These are phyloP conservation scores for Diversispora epigaea DNA, from an alignment of 192 early-diverging fungal genomes.

Conservation along the genomic window DNA sequence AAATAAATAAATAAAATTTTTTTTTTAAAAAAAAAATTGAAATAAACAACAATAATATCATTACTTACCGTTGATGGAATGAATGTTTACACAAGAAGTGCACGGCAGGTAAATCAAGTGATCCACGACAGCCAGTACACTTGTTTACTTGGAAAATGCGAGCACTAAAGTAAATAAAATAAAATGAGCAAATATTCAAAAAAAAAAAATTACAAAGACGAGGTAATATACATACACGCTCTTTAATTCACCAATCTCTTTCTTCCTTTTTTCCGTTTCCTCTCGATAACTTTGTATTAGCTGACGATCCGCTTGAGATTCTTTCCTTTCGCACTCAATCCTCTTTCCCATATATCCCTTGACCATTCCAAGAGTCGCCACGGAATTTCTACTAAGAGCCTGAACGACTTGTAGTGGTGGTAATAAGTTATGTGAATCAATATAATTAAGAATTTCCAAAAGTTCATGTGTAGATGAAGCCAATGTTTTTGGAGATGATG, in stretches of 20 bases:
- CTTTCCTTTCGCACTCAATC: slow-evolving; percentile 69
- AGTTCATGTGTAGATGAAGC: slow-evolving; percentile 56
- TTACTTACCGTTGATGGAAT: slow-evolving; percentile 81
- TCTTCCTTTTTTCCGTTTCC: slow-evolving; percentile 72
- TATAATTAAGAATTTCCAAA: slow-evolving; percentile 72
- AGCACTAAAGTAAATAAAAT: slow-evolving; percentile 38
- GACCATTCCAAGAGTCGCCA: slow-evolving; percentile 85
- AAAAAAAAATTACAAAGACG: not conserved
- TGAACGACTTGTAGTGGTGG: slow-evolving; percentile 90
- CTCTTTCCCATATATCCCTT: slow-evolving; percentile 78
- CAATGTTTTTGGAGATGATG: slow-evolving; percentile 63
- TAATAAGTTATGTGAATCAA: slow-evolving; percentile 82
- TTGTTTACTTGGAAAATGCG: slow-evolving; percentile 77
- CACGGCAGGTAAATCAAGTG: slow-evolving; percentile 85
- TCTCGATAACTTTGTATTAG: slow-evolving; percentile 75
- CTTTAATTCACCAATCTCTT: slow-evolving; percentile 82
- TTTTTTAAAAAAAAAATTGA: not conserved
- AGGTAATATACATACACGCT: slow-evolving; percentile 48
- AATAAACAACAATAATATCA: not conserved
- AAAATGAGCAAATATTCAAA: not conserved
- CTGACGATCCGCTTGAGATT: slow-evolving; percentile 65
- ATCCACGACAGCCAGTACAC: slow-evolving; percentile 67
- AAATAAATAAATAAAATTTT: no score
- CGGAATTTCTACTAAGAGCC: slow-evolving; percentile 72
- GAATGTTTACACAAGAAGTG: slow-evolving; percentile 96